These are phyloP conservation scores for Ustilago vetiveriae DNA, from an alignment of 1,284 basidiomycete genomes.

Conservation along the genomic window DNA sequence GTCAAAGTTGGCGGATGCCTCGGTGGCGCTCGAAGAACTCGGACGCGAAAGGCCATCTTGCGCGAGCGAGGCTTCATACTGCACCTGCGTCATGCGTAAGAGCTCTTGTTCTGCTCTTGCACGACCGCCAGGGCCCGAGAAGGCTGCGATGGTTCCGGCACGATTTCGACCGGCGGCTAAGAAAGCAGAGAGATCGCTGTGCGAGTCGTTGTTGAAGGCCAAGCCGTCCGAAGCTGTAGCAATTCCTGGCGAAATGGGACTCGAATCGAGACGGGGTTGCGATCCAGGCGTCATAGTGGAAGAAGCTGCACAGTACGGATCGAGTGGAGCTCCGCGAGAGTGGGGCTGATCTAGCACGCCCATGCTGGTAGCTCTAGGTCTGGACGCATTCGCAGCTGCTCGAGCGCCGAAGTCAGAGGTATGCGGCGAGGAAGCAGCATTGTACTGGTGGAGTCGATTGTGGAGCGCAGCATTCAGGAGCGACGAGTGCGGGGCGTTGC, in stretches of 20 bases:
- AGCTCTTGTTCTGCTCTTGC: constrained; percentile 58
- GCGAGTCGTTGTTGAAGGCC: constrained; percentile 3
- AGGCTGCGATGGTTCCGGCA: constrained; percentile 62
- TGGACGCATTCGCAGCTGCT: constrained; percentile 2
- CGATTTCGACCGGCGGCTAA: constrained; percentile 44
- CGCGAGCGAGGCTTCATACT: constrained; percentile 16
- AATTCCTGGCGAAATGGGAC: background rate
- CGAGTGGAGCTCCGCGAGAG: constrained; percentile 9
- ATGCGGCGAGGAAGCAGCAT: constrained; percentile 8
- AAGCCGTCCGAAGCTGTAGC: constrained; percentile 1
- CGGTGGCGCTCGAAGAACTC: constrained; percentile 21
- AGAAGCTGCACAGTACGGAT: constrained; percentile 8
- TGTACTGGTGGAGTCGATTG: constrained; percentile 35
- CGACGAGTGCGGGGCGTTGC: constrained; percentile 28
- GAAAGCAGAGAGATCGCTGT: constrained; percentile 16
- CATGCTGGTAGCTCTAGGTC: constrained; percentile 49
- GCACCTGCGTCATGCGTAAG: constrained; percentile 44
- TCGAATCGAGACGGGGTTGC: constrained; percentile 4
- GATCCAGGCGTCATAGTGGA: background rate
- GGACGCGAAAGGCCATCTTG: constrained; percentile 11
- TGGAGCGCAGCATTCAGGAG: constrained; percentile 39
- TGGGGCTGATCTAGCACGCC: constrained; percentile 35
- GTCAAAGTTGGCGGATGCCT: constrained; percentile 11
- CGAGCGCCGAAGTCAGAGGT: constrained; percentile 3
- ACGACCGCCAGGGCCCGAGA: constrained; percentile 58